Percentiles rank a stretch among this genome's conserved stretches.
phyloP scores from a whole-genome alignment of 805 yeast genomes.

The Ogataea naganishii region DNA sequence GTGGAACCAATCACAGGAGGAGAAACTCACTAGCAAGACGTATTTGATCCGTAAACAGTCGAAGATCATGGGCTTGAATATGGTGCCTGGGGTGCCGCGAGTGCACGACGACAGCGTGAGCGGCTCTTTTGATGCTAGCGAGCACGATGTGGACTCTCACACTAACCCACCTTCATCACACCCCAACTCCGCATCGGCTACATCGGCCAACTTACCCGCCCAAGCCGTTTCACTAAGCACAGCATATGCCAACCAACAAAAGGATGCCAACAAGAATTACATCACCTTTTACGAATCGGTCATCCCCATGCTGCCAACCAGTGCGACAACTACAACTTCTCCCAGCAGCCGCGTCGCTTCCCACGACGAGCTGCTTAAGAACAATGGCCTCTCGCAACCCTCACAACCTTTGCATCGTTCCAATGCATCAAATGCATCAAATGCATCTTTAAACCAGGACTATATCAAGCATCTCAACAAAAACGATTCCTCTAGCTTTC shows the following conservation, averaged over 20 bases:
- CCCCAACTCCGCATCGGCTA: conserved; percentile 3
- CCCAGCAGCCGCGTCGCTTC: neutral
- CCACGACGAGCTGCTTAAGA: conserved; percentile 1
- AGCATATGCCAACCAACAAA: neutral
- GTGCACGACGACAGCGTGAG: conserved; percentile 1
- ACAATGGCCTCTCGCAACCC: too few relatives aligned
- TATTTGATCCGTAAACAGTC: conserved; percentile 13
- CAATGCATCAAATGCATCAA: neutral
- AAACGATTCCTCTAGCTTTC: conserved; percentile 24
- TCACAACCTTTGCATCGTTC: neutral
- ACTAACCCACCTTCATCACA: conserved; percentile 3
- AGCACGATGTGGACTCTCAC: neutral
- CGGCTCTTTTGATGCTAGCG: too few relatives aligned
- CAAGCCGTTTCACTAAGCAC: conserved; percentile 2
- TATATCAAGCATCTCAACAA: conserved; percentile 19
- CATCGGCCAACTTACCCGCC: conserved; percentile 1
- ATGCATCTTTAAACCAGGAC: conserved; percentile 11
- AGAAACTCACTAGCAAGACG: conserved; percentile 7
- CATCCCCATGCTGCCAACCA: conserved; percentile 21
- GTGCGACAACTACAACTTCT: neutral
- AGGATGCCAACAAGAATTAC: conserved; percentile 8
- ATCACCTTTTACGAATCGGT: conserved; percentile 22
- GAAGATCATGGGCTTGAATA: conserved; percentile 17
- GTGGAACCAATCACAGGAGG: too few relatives aligned
- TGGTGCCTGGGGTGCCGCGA: conserved; percentile 6